Percentiles rank a stretch among this genome's conserved stretches.
Conservation (phyloP, 2,329 filamentous ascomycete species). For the Ceratocystis destructans region DNA sequence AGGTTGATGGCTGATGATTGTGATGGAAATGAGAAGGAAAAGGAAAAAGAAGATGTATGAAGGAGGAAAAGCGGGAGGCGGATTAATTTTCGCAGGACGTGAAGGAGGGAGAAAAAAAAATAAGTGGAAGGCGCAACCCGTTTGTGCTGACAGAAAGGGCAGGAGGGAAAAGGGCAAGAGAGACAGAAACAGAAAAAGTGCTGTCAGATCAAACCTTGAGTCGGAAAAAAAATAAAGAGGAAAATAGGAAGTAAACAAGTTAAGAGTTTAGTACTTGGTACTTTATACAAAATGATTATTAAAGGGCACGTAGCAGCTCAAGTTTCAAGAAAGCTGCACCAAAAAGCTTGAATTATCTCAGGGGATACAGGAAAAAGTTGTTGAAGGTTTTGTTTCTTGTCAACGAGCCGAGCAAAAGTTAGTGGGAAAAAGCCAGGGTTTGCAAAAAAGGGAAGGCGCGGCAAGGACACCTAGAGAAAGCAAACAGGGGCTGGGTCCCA, state of each 20-base stretch:
- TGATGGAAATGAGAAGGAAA: not conserved
- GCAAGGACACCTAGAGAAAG: slow-evolving; percentile 1
- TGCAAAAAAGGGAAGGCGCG: slow-evolving; percentile 5
- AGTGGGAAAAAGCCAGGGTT: not conserved
- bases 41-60: slow-evolving; percentile 4
- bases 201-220: slow-evolving; percentile 12
- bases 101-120: slow-evolving; percentile 1
- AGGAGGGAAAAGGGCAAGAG: not conserved
- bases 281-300: not conserved
- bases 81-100: not conserved
- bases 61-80: slow-evolving; percentile 1
- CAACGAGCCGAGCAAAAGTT: not conserved
- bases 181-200: not conserved
- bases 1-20: not conserved
- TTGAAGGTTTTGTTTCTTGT: not conserved
- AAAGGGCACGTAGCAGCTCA: not conserved
- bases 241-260: not conserved
- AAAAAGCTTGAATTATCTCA: not conserved
- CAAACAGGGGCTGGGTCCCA: not conserved
- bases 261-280: not conserved
- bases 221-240: slow-evolving; percentile 1
- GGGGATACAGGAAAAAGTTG: not conserved
- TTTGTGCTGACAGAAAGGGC: not conserved
- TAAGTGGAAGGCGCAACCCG: slow-evolving; percentile 4
- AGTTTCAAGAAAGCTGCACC: not conserved